Base-by-base conservation (phyloP, 2,329 filamentous ascomycete species). In the Aureobasidium pullulans region DNA sequence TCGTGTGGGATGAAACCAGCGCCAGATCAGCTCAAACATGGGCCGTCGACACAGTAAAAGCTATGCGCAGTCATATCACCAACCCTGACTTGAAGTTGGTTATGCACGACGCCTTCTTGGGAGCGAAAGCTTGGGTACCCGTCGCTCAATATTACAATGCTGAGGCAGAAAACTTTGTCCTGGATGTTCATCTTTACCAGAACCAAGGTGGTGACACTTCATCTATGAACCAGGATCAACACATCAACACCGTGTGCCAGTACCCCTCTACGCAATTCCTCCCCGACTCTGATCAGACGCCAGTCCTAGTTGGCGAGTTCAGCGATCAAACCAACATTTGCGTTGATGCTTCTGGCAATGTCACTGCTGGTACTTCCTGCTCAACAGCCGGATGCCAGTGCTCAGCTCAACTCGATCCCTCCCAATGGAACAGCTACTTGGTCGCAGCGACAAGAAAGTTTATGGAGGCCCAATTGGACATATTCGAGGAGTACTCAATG, bases 131-230 rank as follows among this genome's bases (percentile, higher is more conserved):
- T 74, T 8, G 88, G 82, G 80, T 87, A 87, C 65, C 80, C 77
- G 5, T 84, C 82, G 70, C 75, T 85, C 64, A 80, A 76, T 1
- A 73, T 74, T 1, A 74, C 72, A 77, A 81, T 66, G 72, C 76
- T 62, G 74, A 77, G 62, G 73, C 77, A 3, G 73, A 79, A 42
- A 79, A 81, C 53, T 79, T 86, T 39, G 79, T 81, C 44, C 71
- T 89, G 62, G 86, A 89, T 66, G 84, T 85, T 59, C 86, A 89
- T 57, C 72, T 77, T 48, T 78, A 77, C 61, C 75, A 78, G 63
- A 73, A 77, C 60, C 73, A 75, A 61, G 71, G 67, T 3, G 61
- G 68, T 4, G 67, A 57, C 6, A 72, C 76, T 60, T 68, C 71
- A 10, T 58, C 62, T 5, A 68, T 73, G 47, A 72, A 67, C 10